phyloP scores from a whole-genome alignment of 202 grass and related monocot genomes.

The Zizania palustris region DNA sequence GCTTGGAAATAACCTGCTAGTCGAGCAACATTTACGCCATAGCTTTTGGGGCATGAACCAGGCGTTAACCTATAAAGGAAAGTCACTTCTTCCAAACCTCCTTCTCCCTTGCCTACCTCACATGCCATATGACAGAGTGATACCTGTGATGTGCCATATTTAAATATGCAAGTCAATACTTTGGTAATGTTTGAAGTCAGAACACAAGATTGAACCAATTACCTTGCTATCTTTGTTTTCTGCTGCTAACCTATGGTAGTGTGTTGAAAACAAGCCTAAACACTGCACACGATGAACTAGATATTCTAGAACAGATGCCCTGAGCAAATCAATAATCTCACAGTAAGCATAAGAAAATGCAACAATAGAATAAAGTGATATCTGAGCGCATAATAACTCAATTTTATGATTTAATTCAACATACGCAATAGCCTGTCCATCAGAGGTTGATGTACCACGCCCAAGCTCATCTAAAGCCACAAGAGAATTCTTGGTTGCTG shows the following conservation, averaged over 20 bases:
- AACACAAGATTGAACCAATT: slow-evolving; percentile 31
- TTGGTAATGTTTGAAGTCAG: slow-evolving; percentile 23
- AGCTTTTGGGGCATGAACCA: slow-evolving; percentile 97
- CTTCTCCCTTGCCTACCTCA: slow-evolving; percentile 62
- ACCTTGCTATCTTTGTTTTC: slow-evolving; percentile 81
- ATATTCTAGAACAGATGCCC: slow-evolving; percentile 84
- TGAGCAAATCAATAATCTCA: slow-evolving; percentile 45
- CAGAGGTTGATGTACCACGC: slow-evolving; percentile 94
- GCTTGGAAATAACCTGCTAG: slow-evolving; percentile 72
- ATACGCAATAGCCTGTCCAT: slow-evolving; percentile 99
- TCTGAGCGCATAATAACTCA: slow-evolving; percentile 22
- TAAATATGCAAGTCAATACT: slow-evolving; percentile 34
- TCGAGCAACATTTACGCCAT: slow-evolving; percentile 95
- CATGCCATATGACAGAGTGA: slow-evolving; percentile 92
- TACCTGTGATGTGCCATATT: slow-evolving; percentile 56
- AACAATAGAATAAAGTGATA: slow-evolving; percentile 32
- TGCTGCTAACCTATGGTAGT: slow-evolving; percentile 84
- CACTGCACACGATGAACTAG: slow-evolving; percentile 75
- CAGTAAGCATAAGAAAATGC: slow-evolving; percentile 14
- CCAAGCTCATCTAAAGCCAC: slow-evolving; percentile 98
- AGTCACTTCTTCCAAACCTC: slow-evolving; percentile 84
- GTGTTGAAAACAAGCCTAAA: slow-evolving; percentile 93
- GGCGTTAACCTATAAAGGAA: slow-evolving; percentile 82
- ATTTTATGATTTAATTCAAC: slow-evolving; percentile 30
- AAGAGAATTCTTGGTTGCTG: slow-evolving; percentile 84